A percentile compares a stretch with the other conserved stretches of the same genome.
Conservation (phyloP, 371 early-diverging fungal genomes). For the Umbelopsis sp. region DNA sequence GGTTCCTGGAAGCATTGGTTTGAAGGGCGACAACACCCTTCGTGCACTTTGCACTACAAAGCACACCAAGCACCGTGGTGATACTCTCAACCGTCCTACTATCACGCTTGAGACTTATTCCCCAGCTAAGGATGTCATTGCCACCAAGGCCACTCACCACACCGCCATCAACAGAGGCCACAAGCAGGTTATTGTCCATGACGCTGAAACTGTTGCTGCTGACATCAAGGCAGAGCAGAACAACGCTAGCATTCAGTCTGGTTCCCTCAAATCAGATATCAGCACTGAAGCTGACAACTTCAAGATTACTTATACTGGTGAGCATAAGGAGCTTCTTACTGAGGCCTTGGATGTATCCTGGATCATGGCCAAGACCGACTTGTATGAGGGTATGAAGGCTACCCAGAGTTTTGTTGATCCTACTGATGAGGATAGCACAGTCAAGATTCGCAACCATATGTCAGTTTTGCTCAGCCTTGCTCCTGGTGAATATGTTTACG, state of each 20-base stretch:
- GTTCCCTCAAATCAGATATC: not conserved
- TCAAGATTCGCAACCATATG: conserved; percentile 15
- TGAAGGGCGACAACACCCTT: not conserved
- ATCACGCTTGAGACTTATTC: conserved; percentile 5
- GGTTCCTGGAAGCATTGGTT: conserved; percentile 7
- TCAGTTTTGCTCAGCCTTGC: conserved; percentile 5
- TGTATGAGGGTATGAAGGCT: conserved; percentile 17
- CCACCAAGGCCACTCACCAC: conserved; percentile 2
- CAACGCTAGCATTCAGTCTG: conserved; percentile 1
- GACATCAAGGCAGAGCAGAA: not conserved
- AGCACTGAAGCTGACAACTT: conserved; percentile 2
- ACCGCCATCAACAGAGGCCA: conserved; percentile 2
- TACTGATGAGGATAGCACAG: not conserved
- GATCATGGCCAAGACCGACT: conserved; percentile 6
- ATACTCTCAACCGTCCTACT: conserved; percentile 9
- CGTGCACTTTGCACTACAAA: conserved; percentile 3
- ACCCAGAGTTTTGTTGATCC: conserved; percentile 4
- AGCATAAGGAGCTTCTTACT: not conserved
- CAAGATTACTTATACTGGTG: conserved; percentile 16
- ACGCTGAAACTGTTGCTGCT: not conserved
- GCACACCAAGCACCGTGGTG: conserved; percentile 12
- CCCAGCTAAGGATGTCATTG: conserved; percentile 16
- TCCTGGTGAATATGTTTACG: conserved; percentile 19
- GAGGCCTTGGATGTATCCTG: conserved; percentile 15
- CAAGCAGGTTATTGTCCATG: not conserved